Base-by-base conservation (phyloP, 2,329 filamentous ascomycete species). In the Blastomyces percursus region DNA sequence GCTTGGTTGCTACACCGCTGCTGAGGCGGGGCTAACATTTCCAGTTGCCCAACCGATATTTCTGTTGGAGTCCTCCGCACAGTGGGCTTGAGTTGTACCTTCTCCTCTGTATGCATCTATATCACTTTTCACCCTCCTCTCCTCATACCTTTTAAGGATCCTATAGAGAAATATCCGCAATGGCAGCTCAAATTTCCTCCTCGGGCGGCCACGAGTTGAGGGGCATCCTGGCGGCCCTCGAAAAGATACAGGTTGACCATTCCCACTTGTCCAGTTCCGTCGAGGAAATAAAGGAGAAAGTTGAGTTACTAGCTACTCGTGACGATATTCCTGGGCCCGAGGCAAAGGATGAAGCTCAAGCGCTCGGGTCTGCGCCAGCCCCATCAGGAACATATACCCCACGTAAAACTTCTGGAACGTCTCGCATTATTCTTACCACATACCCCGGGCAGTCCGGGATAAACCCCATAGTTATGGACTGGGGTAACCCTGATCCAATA, bases 381-480 rank as follows among this genome's bases (percentile, higher is more conserved):
- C 48, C 48, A 16, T 9, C 12, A 3, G 30, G 21, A 35, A 30
- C 35, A 57, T 4, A 50, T 51, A 48, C 32, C 27, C 62, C 62
- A 16, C 62, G 61, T 24, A 60, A 57, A n/a, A 42, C 50, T 32
- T 27, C 50, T 8, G 46, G 30, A n/a, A 80, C 79, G 48, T 84
- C 82, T 54, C 85, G 85, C 68, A 87, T 87, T 71, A 86, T 87
- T 67, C 78, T 89, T 67, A 89, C 87, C 59, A 96, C 92, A 6
- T 96, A 97, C 75, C 93, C 93, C 35, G 91, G 91, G 69, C 93
- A 96, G 77, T 91, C 90, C 67, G 93, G 93, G 66, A 93, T 97
- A 75, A 90, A 96, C 67, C 92, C 93, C n/a, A 79, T 96, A 60
- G 84, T 86, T 27, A 85, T 97, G 81, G 82, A 89, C 68, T 97